Conservation (phyloP, 345 rosid species). For the Raphanus raphanistrum region DNA sequence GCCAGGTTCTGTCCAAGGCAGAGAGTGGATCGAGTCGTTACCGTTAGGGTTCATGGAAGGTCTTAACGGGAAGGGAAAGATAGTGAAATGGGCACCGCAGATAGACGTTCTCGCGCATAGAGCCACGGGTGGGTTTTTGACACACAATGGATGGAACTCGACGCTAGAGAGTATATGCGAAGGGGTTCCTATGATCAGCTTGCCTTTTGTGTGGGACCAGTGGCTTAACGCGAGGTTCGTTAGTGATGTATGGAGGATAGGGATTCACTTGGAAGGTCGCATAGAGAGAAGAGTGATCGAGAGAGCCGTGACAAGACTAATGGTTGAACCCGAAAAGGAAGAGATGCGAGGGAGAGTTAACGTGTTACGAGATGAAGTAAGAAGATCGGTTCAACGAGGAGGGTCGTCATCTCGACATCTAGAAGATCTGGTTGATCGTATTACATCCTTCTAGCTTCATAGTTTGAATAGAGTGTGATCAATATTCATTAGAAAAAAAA, state of each 20-base stretch:
- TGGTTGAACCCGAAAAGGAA: conserved; percentile 57
- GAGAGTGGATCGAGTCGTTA: conserved; percentile 13
- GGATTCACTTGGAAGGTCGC: conserved; percentile 70
- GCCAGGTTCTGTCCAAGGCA: conserved; percentile 26
- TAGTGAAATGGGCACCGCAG: conserved; percentile 51
- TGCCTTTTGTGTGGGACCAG: conserved; percentile 67
- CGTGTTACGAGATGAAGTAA: conserved; percentile 19
- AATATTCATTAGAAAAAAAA: no score
- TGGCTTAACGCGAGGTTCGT: conserved; percentile 56
- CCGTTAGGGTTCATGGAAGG: conserved; percentile 37
- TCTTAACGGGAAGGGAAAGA: conserved; percentile 40
- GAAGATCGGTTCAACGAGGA: conserved; percentile 31
- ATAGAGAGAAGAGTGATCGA: conserved; percentile 52
- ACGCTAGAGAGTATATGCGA: conserved; percentile 61
- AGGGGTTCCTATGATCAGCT: conserved; percentile 75
- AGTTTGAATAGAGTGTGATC: neutral
- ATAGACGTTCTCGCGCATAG: conserved; percentile 48
- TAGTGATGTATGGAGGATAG: conserved; percentile 58
- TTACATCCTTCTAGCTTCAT: conserved; percentile 7
- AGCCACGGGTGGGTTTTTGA: conserved; percentile 61
- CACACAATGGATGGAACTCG: conserved; percentile 84
- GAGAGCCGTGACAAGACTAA: conserved; percentile 54
- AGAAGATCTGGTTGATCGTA: conserved; percentile 21
- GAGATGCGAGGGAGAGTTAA: conserved; percentile 19
- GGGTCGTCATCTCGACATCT: conserved; percentile 22